Base-by-base conservation (phyloP, 331 rosid genomes). In the Rhamnella rubrinervis region DNA sequence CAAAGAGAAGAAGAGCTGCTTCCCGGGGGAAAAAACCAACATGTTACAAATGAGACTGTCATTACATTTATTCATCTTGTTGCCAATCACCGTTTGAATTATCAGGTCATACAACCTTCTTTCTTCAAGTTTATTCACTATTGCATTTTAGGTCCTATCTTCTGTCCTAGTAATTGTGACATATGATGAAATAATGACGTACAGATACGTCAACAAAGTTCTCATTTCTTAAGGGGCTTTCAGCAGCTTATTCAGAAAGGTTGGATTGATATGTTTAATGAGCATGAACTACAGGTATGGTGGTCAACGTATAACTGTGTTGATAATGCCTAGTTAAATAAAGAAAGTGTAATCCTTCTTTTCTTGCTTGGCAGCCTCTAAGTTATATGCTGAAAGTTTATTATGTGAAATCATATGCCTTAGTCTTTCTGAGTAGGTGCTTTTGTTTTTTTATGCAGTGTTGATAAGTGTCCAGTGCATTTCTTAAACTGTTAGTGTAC, bases 201-300 rank as follows among this genome's bases (percentile, higher is more conserved):
- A 66, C 92, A 93, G 98, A 93, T 93, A 72, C 92, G 92, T 59
- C 98, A 93, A 73, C 98, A 95, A 90, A 95, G 98, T 83, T 89
- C 91, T 65, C 95, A 91, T 83, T 95, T 95, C 77, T 82, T 95
- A 80, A 91, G 91, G 88, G 98, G 98, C 53, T 95, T 95, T 83
- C 95, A 91, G 86, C 97, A 83, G 79, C 98, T 95, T 77, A 77
- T 95, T 83, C 98, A 78, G 87, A 95, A 87, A 87, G 95, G 87
- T 77, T 91, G 97, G 98, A 95, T 95, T 31, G 96, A 95, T 74
- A 89, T 95, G 97, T 95, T 95, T 61, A 91, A 95, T 67, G 98
- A 95, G 83, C 97, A 95, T 80, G 98, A 95, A 75, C 91, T 95
- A 51, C 98, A 95, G 98, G 98, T 92, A 85, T 60, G 63, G 7